Conservation (phyloP, 208 protist genomes). For the Trypanosomatidae sp. region DNA sequence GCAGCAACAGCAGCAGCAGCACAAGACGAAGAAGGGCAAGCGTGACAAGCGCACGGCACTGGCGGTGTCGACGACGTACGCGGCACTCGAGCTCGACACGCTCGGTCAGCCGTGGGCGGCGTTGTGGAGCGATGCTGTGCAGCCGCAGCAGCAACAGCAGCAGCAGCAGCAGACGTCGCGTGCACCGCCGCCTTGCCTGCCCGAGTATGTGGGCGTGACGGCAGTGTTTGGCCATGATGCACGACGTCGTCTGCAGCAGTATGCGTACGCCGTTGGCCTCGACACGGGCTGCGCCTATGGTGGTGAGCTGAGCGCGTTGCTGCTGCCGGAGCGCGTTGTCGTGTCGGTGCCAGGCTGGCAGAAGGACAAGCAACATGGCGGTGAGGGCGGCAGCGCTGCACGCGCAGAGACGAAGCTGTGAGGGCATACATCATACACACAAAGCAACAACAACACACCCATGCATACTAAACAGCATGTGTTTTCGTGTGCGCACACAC, state of each 20-base stretch:
- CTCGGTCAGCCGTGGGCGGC: slow-evolving; percentile 25
- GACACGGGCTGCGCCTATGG: slow-evolving; percentile 66
- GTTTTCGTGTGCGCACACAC: too few relatives aligned
- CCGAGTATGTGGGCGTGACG: slow-evolving; percentile 8
- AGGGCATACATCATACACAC: too few relatives aligned
- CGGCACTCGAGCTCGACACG: slow-evolving; percentile 12
- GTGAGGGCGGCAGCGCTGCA: too few relatives aligned
- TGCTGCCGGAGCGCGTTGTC: slow-evolving; percentile 22
- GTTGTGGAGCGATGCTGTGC: slow-evolving; percentile 14
- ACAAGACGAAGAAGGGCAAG: slow-evolving; percentile 3
- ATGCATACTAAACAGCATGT: too few relatives aligned
- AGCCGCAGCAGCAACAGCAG: too few relatives aligned
- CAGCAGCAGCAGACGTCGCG: not conserved
- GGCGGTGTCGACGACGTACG: slow-evolving; percentile 12
- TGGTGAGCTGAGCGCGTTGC: slow-evolving; percentile 28
- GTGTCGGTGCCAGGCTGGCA: slow-evolving; percentile 31
- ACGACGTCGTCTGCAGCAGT: slow-evolving; percentile 35
- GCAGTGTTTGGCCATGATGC: slow-evolving; percentile 74
- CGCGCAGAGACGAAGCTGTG: too few relatives aligned
- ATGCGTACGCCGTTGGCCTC: slow-evolving; percentile 51
- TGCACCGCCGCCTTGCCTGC: slow-evolving; percentile 4
- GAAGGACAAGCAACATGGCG: not conserved
- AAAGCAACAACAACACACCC: too few relatives aligned
- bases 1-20: not conserved
- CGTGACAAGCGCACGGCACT: slow-evolving; percentile 6